Percentiles rank a stretch among this genome's conserved stretches.
phyloP scores from a whole-genome alignment of 2,329 filamentous ascomycete species.

The Macroventuria anomochaeta region DNA sequence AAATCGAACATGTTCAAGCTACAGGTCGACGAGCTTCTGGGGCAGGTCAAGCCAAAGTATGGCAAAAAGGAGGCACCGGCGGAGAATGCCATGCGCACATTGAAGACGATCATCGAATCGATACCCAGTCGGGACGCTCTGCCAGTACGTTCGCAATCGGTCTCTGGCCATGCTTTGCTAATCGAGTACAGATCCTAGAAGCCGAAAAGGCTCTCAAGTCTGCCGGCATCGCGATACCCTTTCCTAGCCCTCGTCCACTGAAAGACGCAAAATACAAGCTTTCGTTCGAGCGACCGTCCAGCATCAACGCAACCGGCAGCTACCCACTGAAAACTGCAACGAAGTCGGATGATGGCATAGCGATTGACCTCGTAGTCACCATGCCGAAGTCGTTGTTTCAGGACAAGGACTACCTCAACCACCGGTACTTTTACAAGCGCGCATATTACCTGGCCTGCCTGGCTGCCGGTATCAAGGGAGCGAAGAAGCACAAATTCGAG shows the following conservation, averaged over 20 bases:
- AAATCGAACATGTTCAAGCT: slow-evolving; percentile 72
- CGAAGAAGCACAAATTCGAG: slow-evolving; percentile 61
- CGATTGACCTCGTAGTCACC: slow-evolving; percentile 83
- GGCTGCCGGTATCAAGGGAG: slow-evolving; percentile 70
- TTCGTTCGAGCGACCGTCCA: slow-evolving; percentile 74
- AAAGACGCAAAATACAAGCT: slow-evolving; percentile 83
- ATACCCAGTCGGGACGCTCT: slow-evolving; percentile 60
- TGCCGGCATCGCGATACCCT: slow-evolving; percentile 77
- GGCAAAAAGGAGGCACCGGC: slow-evolving; percentile 62
- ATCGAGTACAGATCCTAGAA: slow-evolving; percentile 65
- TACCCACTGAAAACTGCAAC: slow-evolving; percentile 78
- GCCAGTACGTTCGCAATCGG: slow-evolving; percentile 40
- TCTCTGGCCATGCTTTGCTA: slow-evolving; percentile 3
- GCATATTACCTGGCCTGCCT: slow-evolving; percentile 90
- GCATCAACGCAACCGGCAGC: slow-evolving; percentile 88
- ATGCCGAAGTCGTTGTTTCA: slow-evolving; percentile 85
- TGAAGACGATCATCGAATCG: slow-evolving; percentile 64
- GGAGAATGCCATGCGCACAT: slow-evolving; percentile 58
- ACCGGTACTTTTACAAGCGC: slow-evolving; percentile 93
- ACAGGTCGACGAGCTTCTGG: slow-evolving; percentile 68
- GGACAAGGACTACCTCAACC: slow-evolving; percentile 91
- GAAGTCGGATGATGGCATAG: slow-evolving; percentile 64
- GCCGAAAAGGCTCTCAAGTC: slow-evolving; percentile 71
- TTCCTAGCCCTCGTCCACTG: slow-evolving; percentile 78
- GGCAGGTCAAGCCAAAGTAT: slow-evolving; percentile 64